Base-by-base conservation (phyloP, 176 grass and related monocot species). In the Oryza coarctata region DNA sequence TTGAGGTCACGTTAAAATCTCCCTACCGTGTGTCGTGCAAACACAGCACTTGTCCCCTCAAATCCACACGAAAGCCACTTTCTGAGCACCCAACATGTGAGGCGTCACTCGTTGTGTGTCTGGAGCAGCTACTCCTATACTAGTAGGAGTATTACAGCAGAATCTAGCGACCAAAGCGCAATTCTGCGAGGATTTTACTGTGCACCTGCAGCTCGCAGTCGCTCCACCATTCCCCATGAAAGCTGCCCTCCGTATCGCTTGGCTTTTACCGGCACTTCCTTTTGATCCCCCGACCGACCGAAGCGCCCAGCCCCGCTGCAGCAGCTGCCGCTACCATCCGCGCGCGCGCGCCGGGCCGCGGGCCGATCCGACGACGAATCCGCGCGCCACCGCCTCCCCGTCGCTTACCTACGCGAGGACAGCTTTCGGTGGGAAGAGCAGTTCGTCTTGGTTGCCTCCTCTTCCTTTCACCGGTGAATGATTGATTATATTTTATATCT, bases 231-330 rank as follows among this genome's bases (percentile, higher is more conserved):
- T 73, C 52, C 79, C 60, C 60, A 74, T 61, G 68, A 66, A 83
- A 86, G 88, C 68, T 83, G 68, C 25, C 11, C 6, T 77, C 74
- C 83, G 67, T 83, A 50, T 83, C 8, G 65, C 38, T 90, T 86
- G 88, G 83, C 79, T 68, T 90, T 86, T 82, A 82, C 83, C 36
- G 74, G 9, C 22, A 5, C 49, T 35, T 20, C 49, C 79, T 38
- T 82, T 78, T 62, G 35, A 73, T 86, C 61, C 74, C 63, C 67
- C 47, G 74, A 73, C 83, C 87, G 77, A 85, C 81, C 22, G 52
- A 85, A 71, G 55, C 82, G 31, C 43, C 13, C 41, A 7, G 17
- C 36, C 70, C 18, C n/a, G 5, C 69, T 23, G 20, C 40, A 2
- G 14, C 33, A 7, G 28, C 30, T 12, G 72, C 40, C 3, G 63